These are phyloP conservation scores for Metschnikowia santaceciliae DNA, from an alignment of 805 yeast genomes.

Conservation along the genomic window DNA sequence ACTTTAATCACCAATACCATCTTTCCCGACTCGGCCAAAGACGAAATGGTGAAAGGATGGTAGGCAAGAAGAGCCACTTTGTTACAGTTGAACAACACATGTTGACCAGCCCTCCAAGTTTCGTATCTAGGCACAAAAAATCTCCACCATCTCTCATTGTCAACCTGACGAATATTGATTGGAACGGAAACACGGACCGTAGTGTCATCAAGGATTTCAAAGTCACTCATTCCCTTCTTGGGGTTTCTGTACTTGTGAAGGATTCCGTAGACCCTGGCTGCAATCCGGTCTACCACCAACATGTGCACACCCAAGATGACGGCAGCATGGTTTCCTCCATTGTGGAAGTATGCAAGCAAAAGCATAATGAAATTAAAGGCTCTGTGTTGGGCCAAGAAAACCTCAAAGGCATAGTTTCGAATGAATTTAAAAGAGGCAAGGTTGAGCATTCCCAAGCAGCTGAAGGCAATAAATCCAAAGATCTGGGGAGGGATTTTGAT, in stretches of 20 bases:
- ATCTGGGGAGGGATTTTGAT: slow-evolving; percentile 45
- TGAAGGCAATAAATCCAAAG: slow-evolving; percentile 47
- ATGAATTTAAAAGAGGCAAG: slow-evolving; percentile 34
- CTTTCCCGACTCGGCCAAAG: slow-evolving; percentile 34
- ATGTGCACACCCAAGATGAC: slow-evolving; percentile 41
- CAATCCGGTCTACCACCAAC: slow-evolving; percentile 40
- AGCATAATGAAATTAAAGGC: slow-evolving; percentile 40
- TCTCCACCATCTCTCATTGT: slow-evolving; percentile 24
- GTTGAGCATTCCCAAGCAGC: slow-evolving; percentile 32
- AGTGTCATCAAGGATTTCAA: slow-evolving; percentile 38
- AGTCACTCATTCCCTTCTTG: slow-evolving; percentile 34
- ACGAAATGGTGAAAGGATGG: slow-evolving; percentile 48
- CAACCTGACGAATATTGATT: slow-evolving; percentile 18
- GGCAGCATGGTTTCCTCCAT: slow-evolving; percentile 28
- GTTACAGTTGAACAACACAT: slow-evolving; percentile 39
- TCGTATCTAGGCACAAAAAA: slow-evolving; percentile 32
- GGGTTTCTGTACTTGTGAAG: slow-evolving; percentile 36
- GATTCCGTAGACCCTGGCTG: slow-evolving; percentile 24
- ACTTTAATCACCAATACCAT: slow-evolving; percentile 39
- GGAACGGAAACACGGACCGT: slow-evolving; percentile 40
- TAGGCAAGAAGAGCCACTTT: slow-evolving; percentile 35
- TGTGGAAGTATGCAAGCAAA: slow-evolving; percentile 41
- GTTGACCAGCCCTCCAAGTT: slow-evolving; percentile 48
- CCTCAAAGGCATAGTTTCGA: slow-evolving; percentile 38
- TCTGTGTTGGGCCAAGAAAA: slow-evolving; percentile 43